phyloP scores from a whole-genome alignment of 441 rosid genomes.

The Gossypium schwendimanii region DNA sequence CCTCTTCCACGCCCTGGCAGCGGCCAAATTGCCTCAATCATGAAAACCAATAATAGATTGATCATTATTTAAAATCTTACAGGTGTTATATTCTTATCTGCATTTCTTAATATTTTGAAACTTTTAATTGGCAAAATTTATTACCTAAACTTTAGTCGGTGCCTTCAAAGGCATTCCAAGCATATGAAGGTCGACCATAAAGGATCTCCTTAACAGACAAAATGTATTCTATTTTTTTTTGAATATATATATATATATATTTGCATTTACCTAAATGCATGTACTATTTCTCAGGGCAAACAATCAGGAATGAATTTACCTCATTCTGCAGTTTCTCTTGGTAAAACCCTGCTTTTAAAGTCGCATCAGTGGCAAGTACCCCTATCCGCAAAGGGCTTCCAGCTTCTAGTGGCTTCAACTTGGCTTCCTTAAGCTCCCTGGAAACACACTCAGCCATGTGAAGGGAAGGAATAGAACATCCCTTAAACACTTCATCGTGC shows the following conservation, averaged over 20 bases:
- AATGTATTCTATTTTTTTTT: background rate
- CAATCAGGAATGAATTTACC: constrained; percentile 29
- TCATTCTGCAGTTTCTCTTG: constrained; percentile 54
- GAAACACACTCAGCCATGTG: constrained; percentile 69
- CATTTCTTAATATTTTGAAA: background rate
- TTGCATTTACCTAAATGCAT: too few relatives aligned
- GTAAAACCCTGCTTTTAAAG: constrained; percentile 48
- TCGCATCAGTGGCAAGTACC: constrained; percentile 44
- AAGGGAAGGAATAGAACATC: constrained; percentile 52
- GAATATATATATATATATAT: background rate
- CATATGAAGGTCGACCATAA: background rate
- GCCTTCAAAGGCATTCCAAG: background rate
- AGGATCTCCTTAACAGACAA: background rate
- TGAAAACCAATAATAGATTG: background rate
- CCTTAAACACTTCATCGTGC: constrained; percentile 55
- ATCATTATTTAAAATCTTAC: background rate
- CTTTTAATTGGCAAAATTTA: background rate
- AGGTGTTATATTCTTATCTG: background rate
- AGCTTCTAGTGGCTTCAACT: constrained; percentile 69
- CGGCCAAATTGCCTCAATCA: background rate
- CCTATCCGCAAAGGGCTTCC: constrained; percentile 17
- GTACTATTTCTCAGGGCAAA: too few relatives aligned
- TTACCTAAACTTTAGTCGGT: background rate
- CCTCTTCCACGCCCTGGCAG: background rate
- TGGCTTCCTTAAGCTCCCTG: constrained; percentile 56